These are phyloP conservation scores for Leccinum pellstonianum DNA, from an alignment of 768 basidiomycete genomes.

Conservation along the genomic window DNA sequence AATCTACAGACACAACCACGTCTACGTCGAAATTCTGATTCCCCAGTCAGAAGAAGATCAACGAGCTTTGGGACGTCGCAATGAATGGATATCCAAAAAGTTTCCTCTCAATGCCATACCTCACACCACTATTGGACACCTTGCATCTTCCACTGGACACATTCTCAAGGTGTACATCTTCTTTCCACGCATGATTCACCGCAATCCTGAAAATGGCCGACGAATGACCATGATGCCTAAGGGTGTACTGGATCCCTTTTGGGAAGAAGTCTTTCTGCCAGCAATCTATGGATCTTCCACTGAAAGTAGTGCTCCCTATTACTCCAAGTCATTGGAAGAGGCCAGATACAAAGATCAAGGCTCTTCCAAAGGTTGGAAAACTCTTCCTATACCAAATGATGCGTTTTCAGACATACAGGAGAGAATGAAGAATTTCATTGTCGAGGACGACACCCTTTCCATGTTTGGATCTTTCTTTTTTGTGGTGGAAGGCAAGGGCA, in stretches of 20 bases:
- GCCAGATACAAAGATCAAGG: conserved; percentile 2
- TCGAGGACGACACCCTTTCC: background rate
- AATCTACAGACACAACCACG: conserved; percentile 16
- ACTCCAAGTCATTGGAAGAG: background rate
- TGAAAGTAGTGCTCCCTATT: no score
- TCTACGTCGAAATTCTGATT: conserved; percentile 11
- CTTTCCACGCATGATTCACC: conserved; percentile 16
- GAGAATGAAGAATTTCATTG: background rate
- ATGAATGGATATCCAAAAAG: conserved; percentile 9
- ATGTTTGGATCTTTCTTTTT: conserved; percentile 20
- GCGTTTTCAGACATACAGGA: background rate
- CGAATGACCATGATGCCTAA: conserved; percentile 1
- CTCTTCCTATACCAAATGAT: background rate
- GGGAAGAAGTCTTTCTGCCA: conserved; percentile 7
- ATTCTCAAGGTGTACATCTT: conserved; percentile 1
- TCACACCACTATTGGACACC: conserved; percentile 4
- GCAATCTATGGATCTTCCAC: background rate
- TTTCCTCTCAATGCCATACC: conserved; percentile 9
- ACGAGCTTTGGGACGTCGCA: background rate
- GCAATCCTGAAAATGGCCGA: background rate
- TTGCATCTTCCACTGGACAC: background rate
- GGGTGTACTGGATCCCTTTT: conserved; percentile 6
- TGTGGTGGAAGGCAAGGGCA: conserved; percentile 7
- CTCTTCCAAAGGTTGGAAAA: background rate
- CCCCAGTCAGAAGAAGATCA: conserved; percentile 8